phyloP scores from a whole-genome alignment of 345 rosid genomes.

The Citrus reticulata region DNA sequence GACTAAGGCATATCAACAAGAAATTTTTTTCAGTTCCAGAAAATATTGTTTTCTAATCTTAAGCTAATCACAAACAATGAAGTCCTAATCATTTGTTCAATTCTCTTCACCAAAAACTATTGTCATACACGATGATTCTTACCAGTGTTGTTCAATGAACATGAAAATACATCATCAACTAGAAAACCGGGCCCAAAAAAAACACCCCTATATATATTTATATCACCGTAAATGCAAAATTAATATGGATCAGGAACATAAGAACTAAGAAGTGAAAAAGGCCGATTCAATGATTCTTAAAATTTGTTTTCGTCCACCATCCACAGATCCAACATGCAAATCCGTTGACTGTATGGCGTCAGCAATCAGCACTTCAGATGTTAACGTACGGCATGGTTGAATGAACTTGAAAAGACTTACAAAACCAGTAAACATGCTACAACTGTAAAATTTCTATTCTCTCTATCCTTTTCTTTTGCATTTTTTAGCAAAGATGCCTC shows the following conservation, averaged over 20 bases:
- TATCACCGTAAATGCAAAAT: neutral
- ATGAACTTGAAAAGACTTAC: neutral
- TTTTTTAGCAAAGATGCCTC: neutral
- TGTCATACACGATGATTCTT: too few species aligned
- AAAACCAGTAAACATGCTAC: neutral
- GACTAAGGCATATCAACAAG: too few species aligned
- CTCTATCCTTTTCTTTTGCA: neutral
- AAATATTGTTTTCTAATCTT: too few species aligned
- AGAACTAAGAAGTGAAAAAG: neutral
- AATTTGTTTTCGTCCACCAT: neutral
- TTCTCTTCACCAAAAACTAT: too few species aligned
- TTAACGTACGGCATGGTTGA: neutral
- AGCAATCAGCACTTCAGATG: neutral
- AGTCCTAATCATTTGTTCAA: too few species aligned
- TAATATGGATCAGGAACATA: neutral
- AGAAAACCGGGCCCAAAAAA: too few species aligned
- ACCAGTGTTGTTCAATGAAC: too few species aligned
- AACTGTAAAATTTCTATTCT: neutral
- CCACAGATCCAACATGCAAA: neutral
- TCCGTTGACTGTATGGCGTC: neutral
- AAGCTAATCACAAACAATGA: too few species aligned
- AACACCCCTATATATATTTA: too few species aligned
- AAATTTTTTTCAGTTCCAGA: too few species aligned
- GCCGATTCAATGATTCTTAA: neutral
- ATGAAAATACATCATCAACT: too few species aligned